Evolutionary conservation across 2,329 filamentous ascomycete genomes (phyloP).

Genomic region (Scopulariopsis brevicaulis): DNA sequence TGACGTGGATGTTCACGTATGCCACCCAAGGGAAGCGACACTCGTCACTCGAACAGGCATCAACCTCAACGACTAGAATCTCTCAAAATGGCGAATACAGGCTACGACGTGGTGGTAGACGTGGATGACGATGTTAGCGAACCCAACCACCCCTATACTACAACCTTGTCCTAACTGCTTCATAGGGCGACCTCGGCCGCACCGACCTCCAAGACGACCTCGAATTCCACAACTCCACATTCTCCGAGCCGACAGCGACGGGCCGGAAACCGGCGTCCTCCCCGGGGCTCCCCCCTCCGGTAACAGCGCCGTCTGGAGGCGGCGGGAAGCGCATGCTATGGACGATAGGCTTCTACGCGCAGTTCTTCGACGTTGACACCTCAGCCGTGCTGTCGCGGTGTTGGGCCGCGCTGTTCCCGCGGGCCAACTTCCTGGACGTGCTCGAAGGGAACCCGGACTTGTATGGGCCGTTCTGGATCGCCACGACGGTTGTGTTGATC

Average conservation of each 20-base stretch:
- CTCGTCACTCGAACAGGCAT: background rate
- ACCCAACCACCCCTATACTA: background rate
- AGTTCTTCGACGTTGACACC: constrained; percentile 98
- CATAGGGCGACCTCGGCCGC: constrained; percentile 90
- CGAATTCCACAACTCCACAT: constrained; percentile 93
- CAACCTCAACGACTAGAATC: background rate
- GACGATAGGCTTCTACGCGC: constrained; percentile 86
- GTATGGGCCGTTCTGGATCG: constrained; percentile 98
- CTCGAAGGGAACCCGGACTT: constrained; percentile 94
- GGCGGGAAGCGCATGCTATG: constrained; percentile 77
- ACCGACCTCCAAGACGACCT: constrained; percentile 98
- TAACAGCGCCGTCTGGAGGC: constrained; percentile 31
- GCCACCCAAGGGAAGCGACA: background rate
- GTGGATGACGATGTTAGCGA: constrained; percentile 77
- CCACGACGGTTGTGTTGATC: constrained; percentile 92
- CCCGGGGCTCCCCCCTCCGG: constrained; percentile 45
- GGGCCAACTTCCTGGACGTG: constrained; percentile 91
- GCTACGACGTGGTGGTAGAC: constrained; percentile 97
- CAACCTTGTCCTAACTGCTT: background rate
- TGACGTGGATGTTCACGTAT: background rate
- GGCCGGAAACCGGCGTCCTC: constrained; percentile 34
- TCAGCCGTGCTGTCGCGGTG: constrained; percentile 79
- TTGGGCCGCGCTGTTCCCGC: constrained; percentile 78
- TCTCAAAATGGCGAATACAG: constrained; percentile 63
- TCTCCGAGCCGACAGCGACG: constrained; percentile 46